phyloP scores from a whole-genome alignment of 1,284 basidiomycete species.

The Puccinia coronata region DNA sequence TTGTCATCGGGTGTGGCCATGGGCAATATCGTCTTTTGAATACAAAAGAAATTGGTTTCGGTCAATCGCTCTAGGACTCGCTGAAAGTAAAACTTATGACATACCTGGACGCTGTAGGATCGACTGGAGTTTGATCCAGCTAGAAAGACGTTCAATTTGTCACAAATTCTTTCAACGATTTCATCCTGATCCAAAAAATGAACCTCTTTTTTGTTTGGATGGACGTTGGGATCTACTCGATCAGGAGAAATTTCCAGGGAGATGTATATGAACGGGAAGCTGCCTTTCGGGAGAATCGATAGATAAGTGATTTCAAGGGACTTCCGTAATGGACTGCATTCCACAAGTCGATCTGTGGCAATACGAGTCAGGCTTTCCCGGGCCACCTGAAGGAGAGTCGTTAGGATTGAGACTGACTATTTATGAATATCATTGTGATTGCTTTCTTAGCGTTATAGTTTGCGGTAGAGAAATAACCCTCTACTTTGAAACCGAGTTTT shows the following conservation, averaged over 20 bases:
- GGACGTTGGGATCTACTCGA: constrained; percentile 94
- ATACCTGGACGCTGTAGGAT: constrained; percentile 79
- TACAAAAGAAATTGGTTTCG: not conserved
- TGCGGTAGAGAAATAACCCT: constrained; percentile 78
- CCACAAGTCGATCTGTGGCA: constrained; percentile 87
- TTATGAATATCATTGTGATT: constrained; percentile 91
- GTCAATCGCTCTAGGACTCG: not conserved
- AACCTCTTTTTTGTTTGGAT: constrained; percentile 91
- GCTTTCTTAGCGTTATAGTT: constrained; percentile 87
- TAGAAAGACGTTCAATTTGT: constrained; percentile 70
- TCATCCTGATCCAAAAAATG: constrained; percentile 91
- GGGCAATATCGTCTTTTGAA: constrained; percentile 14
- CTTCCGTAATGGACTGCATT: constrained; percentile 81
- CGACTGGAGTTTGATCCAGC: constrained; percentile 69
- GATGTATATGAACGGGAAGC: constrained; percentile 87
- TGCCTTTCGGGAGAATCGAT: constrained; percentile 83
- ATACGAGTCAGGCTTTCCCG: not conserved
- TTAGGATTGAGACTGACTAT: constrained; percentile 67
- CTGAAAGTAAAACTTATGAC: not conserved
- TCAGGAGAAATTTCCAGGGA: constrained; percentile 81
- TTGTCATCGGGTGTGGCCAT: constrained; percentile 20
- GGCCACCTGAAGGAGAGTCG: not conserved
- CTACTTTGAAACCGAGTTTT: constrained; percentile 66
- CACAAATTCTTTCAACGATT: constrained; percentile 78
- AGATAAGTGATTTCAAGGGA: constrained; percentile 85